These are phyloP conservation scores for Strigomonas culicis DNA, from an alignment of 208 protist genomes.

Conservation along the genomic window DNA sequence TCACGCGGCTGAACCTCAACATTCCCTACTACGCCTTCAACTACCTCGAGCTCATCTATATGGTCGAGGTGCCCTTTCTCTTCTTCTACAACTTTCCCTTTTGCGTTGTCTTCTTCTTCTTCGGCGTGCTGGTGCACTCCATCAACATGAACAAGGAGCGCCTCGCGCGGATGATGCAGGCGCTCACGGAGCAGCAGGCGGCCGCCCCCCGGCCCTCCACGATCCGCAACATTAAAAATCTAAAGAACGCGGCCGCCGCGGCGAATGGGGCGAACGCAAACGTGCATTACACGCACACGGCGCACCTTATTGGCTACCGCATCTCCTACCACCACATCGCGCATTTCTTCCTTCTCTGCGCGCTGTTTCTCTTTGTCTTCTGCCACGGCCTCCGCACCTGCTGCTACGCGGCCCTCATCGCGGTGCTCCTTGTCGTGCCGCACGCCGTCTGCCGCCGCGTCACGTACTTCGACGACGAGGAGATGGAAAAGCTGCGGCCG, in stretches of 20 bases:
- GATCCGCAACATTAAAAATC: too few species aligned
- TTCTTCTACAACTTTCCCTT: slow-evolving; percentile 57
- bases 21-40: slow-evolving; percentile 81
- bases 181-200: too few species aligned
- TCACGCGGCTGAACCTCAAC: slow-evolving; percentile 71
- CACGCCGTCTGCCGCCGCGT: slow-evolving; percentile 66
- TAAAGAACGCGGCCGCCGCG: too few species aligned
- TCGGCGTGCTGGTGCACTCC: slow-evolving; percentile 34
- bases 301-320: slow-evolving; percentile 14
- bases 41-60: slow-evolving; percentile 68
- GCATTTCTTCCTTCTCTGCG: slow-evolving; percentile 2
- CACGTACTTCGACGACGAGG: slow-evolving; percentile 84
- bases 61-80: slow-evolving; percentile 55
- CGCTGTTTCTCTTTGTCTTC: slow-evolving; percentile 3
- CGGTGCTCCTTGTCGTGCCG: slow-evolving; percentile 48
- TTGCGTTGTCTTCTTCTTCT: slow-evolving; percentile 35
- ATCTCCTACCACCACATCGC: slow-evolving; percentile 33
- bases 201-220: too few species aligned
- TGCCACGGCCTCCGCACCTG: slow-evolving; percentile 26
- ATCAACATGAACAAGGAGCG: slow-evolving; percentile 19
- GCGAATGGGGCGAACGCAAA: too few species aligned
- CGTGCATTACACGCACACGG: too few species aligned
- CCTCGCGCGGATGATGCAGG: too few species aligned
- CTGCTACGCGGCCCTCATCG: slow-evolving; percentile 34
- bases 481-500: slow-evolving; percentile 79